Conservation (phyloP, 768 basidiomycete species). For the Pholiota microspora region DNA sequence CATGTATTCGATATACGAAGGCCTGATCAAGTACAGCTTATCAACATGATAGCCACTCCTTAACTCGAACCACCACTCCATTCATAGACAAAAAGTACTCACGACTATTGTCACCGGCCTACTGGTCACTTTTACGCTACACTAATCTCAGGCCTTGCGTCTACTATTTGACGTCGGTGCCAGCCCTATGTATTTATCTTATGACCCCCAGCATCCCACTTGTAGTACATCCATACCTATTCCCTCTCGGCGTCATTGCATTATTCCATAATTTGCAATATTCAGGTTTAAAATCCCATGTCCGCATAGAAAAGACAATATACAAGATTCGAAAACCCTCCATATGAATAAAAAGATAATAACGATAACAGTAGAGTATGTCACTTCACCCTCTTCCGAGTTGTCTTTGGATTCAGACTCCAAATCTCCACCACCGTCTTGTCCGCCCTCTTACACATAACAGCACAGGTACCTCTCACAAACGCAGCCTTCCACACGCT, state of each 20-base stretch:
- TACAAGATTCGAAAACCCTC: no score
- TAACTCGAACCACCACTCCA: not conserved
- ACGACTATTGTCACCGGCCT: no score
- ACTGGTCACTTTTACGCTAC: no score
- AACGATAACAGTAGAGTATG: not conserved
- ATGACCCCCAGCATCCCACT: not conserved
- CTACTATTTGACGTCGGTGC: no score
- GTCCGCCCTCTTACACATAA: constrained; percentile 77
- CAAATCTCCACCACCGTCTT: constrained; percentile 90
- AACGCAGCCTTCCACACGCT: constrained; percentile 86
- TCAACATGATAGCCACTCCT: not conserved
- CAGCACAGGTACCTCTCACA: constrained; percentile 58
- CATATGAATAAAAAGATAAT: not conserved
- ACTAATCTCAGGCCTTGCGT: no score
- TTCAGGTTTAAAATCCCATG: not conserved
- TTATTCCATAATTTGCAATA: not conserved
- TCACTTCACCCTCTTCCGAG: not conserved
- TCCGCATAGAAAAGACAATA: no score
- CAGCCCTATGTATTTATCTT: not conserved
- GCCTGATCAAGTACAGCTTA: constrained; percentile 61
- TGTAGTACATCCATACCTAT: not conserved
- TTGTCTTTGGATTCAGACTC: constrained; percentile 45
- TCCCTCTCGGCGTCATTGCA: not conserved
- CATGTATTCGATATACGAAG: constrained; percentile 96
- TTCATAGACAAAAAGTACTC: no score